Evolutionary conservation across 2,329 filamentous ascomycete genomes (phyloP).

Genomic region (Colletotrichum orbiculare): DNA sequence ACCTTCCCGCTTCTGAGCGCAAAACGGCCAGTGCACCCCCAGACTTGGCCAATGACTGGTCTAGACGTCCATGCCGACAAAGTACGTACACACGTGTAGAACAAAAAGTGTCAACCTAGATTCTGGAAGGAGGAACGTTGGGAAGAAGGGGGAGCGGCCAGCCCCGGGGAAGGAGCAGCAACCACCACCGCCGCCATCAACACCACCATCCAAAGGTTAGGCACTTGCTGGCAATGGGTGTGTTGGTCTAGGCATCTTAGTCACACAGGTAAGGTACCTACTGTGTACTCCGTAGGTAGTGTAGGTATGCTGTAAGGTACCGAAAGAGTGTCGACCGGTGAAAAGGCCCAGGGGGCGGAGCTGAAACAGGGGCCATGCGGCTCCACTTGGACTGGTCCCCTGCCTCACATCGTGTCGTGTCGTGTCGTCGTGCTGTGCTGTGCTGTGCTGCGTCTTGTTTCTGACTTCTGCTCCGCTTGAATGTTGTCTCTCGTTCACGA

Average conservation of each 20-base stretch:
- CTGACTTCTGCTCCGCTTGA: neutral
- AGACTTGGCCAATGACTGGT: constrained; percentile 5
- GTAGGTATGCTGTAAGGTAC: neutral
- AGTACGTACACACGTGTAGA: neutral
- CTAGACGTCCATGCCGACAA: constrained; percentile 6
- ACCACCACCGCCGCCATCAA: neutral
- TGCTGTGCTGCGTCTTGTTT: neutral
- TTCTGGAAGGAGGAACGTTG: neutral
- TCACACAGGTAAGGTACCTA: too few relatives aligned
- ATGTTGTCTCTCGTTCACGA: neutral
- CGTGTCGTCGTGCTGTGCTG: too few relatives aligned
- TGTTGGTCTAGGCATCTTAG: too few relatives aligned
- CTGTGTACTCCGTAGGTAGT: too few relatives aligned
- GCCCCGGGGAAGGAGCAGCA: constrained; percentile 30
- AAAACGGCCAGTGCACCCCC: constrained; percentile 26
- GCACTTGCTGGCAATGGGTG: too few relatives aligned
- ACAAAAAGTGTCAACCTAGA: neutral
- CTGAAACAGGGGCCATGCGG: constrained; percentile 35
- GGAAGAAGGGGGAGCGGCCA: constrained; percentile 16
- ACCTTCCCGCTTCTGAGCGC: constrained; percentile 28
- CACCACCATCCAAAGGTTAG: too few relatives aligned
- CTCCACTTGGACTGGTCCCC: constrained; percentile 16
- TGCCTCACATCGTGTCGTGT: neutral
- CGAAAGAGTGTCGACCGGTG: constrained; percentile 22
- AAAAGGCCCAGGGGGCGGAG: constrained; percentile 21